A percentile compares a stretch with the other conserved stretches of the same genome.
These are phyloP conservation scores for Heliocybe sulcata DNA, from an alignment of 1,284 basidiomycete species.

Conservation along the genomic window DNA sequence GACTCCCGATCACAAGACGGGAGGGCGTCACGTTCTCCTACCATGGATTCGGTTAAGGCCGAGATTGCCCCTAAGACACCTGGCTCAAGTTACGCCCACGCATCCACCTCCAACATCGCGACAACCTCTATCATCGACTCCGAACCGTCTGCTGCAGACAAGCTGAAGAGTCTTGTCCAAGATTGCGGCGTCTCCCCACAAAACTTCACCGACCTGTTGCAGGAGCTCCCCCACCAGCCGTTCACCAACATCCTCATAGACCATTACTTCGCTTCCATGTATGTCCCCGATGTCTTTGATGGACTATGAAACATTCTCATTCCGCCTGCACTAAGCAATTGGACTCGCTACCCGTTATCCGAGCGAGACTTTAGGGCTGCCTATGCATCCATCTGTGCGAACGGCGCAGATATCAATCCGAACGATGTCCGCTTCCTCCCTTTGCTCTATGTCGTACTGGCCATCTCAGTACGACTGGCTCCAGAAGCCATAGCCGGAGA, in stretches of 20 bases:
- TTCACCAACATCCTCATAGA: constrained; percentile 71
- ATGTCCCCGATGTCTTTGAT: constrained; percentile 19
- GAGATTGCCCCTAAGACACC: background rate
- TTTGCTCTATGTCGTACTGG: constrained; percentile 89
- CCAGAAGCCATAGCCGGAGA: constrained; percentile 82
- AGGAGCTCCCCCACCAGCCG: constrained; percentile 76
- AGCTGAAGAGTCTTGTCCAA: constrained; percentile 74
- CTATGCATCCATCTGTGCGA: constrained; percentile 75
- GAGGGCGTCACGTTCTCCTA: background rate
- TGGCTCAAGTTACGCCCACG: background rate
- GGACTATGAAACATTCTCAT: background rate
- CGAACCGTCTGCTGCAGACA: constrained; percentile 70
- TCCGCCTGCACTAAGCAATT: constrained; percentile 55
- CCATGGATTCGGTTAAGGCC: background rate
- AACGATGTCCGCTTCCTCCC: constrained; percentile 86
- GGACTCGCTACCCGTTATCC: constrained; percentile 90
- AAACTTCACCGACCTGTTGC: constrained; percentile 83
- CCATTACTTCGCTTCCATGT: constrained; percentile 75
- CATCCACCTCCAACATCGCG: background rate
- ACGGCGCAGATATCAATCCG: constrained; percentile 70
- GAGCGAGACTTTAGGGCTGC: constrained; percentile 79
- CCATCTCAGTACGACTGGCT: constrained; percentile 80
- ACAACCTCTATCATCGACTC: constrained; percentile 31
- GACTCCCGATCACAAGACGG: background rate
- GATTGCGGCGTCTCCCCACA: constrained; percentile 88